A percentile compares a stretch with the other conserved stretches of the same genome.
Conservation (phyloP, 2,329 filamentous ascomycete genomes). For the Alternaria novae-zelandiae region DNA sequence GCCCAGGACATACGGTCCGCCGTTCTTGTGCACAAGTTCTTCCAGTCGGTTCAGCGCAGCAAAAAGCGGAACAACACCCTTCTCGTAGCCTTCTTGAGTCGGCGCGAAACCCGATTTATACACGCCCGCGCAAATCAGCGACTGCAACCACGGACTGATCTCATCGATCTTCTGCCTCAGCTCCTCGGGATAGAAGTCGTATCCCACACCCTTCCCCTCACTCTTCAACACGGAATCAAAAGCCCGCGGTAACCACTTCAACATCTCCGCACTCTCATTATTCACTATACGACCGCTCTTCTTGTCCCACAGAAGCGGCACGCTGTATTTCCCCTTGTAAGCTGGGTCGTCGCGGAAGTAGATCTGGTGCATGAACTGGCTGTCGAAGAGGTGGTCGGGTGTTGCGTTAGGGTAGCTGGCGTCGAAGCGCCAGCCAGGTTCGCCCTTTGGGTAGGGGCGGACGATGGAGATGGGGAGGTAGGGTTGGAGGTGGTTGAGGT, state of each 20-base stretch:
- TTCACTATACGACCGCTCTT: conserved; percentile 63
- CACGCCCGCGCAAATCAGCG: conserved; percentile 64
- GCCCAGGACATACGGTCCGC: conserved; percentile 65
- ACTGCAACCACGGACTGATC: conserved; percentile 61
- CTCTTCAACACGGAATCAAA: conserved; percentile 59
- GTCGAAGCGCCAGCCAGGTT: conserved; percentile 67
- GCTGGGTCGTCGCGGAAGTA: conserved; percentile 67
- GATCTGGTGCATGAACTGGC: conserved; percentile 65
- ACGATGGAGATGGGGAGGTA: conserved; percentile 65
- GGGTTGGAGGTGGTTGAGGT: conserved; percentile 63
- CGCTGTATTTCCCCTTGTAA: conserved; percentile 67
- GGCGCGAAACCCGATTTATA: conserved; percentile 67
- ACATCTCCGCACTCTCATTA: conserved; percentile 66
- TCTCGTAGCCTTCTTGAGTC: conserved; percentile 63
- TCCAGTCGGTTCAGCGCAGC: conserved; percentile 66
- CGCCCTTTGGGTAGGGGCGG: conserved; percentile 70
- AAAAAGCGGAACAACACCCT: conserved; percentile 62
- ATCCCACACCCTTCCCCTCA: neutral
- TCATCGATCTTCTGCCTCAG: conserved; percentile 63
- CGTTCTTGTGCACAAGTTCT: conserved; percentile 52
- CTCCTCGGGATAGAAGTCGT: conserved; percentile 57
- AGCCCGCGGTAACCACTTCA: conserved; percentile 63
- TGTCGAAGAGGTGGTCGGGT: conserved; percentile 65
- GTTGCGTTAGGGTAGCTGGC: conserved; percentile 64
- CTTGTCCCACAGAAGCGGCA: conserved; percentile 68